These are phyloP conservation scores for Talaromyces sp. DNA, from an alignment of 2,329 filamentous ascomycete species.

Conservation along the genomic window DNA sequence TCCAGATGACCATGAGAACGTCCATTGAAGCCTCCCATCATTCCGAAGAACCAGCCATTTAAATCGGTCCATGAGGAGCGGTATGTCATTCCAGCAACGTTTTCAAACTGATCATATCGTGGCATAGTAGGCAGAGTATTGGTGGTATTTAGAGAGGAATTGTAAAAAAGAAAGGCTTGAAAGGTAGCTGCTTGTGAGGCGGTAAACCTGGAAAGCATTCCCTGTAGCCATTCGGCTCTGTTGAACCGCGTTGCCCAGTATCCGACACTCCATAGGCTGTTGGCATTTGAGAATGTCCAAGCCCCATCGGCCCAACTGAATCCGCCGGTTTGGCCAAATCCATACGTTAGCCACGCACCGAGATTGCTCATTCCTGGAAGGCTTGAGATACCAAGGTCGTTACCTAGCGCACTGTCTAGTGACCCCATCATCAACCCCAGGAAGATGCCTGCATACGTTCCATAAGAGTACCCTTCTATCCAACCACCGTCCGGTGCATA, in stretches of 20 bases:
- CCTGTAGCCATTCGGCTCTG: not conserved
- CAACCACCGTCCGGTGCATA: not conserved
- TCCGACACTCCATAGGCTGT: not conserved
- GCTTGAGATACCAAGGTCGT: not conserved
- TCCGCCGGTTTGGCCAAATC: not conserved
- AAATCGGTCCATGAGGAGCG: no score
- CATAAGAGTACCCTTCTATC: not conserved
- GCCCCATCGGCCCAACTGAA: not conserved
- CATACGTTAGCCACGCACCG: not conserved
- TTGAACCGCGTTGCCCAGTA: not conserved
- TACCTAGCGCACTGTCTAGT: not conserved
- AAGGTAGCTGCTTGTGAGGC: no score
- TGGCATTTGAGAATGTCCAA: not conserved
- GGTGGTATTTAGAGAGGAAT: no score
- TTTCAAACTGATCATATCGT: no score
- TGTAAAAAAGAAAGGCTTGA: no score
- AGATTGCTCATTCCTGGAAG: not conserved
- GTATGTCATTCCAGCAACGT: no score
- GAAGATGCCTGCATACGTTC: not conserved
- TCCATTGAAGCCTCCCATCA: no score
- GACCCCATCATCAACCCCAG: not conserved
- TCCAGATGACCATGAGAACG: no score
- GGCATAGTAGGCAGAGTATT: no score
- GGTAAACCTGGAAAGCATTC: not conserved
- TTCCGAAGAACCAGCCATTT: no score